These are phyloP conservation scores for Melastoma candidum DNA, from an alignment of 441 rosid genomes.

Conservation along the genomic window DNA sequence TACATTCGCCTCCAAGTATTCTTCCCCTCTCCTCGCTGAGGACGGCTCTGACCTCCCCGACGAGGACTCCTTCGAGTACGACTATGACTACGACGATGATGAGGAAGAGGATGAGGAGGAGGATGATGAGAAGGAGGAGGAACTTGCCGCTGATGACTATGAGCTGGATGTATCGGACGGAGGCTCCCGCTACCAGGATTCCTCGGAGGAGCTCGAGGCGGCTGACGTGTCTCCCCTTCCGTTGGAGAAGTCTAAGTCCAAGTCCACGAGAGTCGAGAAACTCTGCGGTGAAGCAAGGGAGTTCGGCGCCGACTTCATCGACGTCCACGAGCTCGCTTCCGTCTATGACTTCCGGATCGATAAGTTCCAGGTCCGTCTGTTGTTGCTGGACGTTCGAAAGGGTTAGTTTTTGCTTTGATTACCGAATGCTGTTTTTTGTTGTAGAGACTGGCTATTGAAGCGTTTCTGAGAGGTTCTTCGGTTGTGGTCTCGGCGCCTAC, in stretches of 20 bases:
- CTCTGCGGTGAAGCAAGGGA: slow-evolving; percentile 52
- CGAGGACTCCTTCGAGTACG: slow-evolving; percentile 18
- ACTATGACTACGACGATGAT: slow-evolving; percentile 23
- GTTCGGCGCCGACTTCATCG: slow-evolving; percentile 69
- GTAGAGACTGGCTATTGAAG: slow-evolving; percentile 74
- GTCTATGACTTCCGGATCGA: slow-evolving; percentile 83
- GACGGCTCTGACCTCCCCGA: slow-evolving; percentile 41
- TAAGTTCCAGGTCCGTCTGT: slow-evolving; percentile 66
- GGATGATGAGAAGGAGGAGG: slow-evolving; percentile 42
- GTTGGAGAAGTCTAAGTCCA: slow-evolving; percentile 34
- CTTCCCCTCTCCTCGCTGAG: slow-evolving; percentile 30
- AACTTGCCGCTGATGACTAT: slow-evolving; percentile 58
- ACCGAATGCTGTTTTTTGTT: not conserved
- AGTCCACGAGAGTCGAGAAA: slow-evolving; percentile 70
- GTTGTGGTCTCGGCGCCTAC: slow-evolving; percentile 98
- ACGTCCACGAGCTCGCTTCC: slow-evolving; percentile 69
- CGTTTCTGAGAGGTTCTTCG: slow-evolving; percentile 75
- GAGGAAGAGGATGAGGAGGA: slow-evolving; percentile 32
- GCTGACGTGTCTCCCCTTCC: slow-evolving; percentile 12
- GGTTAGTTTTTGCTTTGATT: too few relatives aligned
- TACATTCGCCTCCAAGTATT: slow-evolving; percentile 19
- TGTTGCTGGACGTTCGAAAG: not conserved
- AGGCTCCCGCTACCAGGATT: slow-evolving; percentile 37
- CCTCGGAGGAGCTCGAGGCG: slow-evolving; percentile 30
- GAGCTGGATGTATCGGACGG: slow-evolving; percentile 40